Base-by-base conservation (phyloP, 164 flowering plant genomes). In the Tetrastigma voinierianum region DNA sequence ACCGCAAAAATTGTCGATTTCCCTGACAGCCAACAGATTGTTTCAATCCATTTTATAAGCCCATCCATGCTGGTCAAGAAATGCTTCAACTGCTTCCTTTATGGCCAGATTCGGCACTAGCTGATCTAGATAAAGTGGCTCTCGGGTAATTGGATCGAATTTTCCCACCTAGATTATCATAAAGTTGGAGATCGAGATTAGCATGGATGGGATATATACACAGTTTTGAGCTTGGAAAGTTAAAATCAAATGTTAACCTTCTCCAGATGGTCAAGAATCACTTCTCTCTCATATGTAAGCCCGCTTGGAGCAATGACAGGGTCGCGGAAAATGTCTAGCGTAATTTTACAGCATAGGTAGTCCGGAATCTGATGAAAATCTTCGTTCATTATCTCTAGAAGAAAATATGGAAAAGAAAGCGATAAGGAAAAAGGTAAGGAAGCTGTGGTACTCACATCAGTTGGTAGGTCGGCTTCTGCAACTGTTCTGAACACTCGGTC, bases 221-320 rank as follows among this genome's bases (percentile, higher is more conserved):
- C 43, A 13, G 10, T 32, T 51, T 66, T 44, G n/a, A 57, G 23
- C 24, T 13, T 40, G 17, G 20, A 19, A 45, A 44, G 19, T 15
- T 14, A 10, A 64, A 61, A 67, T 11, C 2, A 52, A 59, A 52
- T 23, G 9, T 70, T 70, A 60, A 96, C 99, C 99, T 90, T 87
- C 58, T 81, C 65, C 49, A 96, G 84, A 85, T 96, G 99, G 1
- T 89, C 90, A 62, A 90, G 77, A 66, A 96, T 73, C 63, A 81
- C 90, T 32, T 88, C 82, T 73, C 97, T 84, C 77, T 96, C 99
- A 59, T 93, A 96, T 46, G 99, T 80, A 56, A 90, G 63, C 43
- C 99, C 99, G 77, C 97, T 84, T 2, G 99, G 99, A 66, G 90
- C 78, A 69, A 96, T 93, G 65, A 96, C 96, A 66, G 97, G 96